Percentiles rank a stretch among this genome's conserved stretches.
Evolutionary conservation across 495 filamentous ascomycete genomes (phyloP).

Genomic region (Annulohypoxylon maeteangense): DNA sequence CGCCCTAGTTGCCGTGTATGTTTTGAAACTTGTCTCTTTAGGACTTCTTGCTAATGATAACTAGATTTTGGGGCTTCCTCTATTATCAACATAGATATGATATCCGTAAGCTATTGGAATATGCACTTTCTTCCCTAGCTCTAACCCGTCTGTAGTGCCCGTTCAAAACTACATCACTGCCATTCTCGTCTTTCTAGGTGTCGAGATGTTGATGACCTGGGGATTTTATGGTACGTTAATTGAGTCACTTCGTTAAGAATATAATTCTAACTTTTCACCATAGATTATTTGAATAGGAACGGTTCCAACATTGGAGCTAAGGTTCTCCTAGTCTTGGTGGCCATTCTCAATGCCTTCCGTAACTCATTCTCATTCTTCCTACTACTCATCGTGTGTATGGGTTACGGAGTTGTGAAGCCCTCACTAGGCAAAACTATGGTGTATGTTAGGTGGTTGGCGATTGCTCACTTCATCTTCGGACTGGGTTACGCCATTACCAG

Average conservation of each 20-base stretch:
- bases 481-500: constrained; percentile 92
- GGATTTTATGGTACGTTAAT: constrained; percentile 77
- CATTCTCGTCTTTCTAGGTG: constrained; percentile 90
- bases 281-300: constrained; percentile 90
- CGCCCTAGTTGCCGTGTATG: constrained; percentile 80
- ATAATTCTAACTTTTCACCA: constrained; percentile 29
- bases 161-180: constrained; percentile 99
- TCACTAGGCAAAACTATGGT: constrained; percentile 94
- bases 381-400: constrained; percentile 98
- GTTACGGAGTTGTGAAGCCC: constrained; percentile 97
- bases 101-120: constrained; percentile 69
- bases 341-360: constrained; percentile 88
- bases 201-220: constrained; percentile 99
- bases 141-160: constrained; percentile 70
- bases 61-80: constrained; percentile 87
- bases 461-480: constrained; percentile 93
- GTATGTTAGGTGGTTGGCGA: constrained; percentile 89
- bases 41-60: constrained; percentile 27
- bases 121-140: background rate
- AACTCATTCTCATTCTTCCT: constrained; percentile 99
- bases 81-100: constrained; percentile 95
- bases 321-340: constrained; percentile 86
- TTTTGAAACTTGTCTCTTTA: constrained; percentile 27
- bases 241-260: background rate
- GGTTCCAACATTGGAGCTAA: constrained; percentile 86